A percentile compares a stretch with the other conserved stretches of the same genome.
phyloP scores from a whole-genome alignment of 83 land plant species.

The Larix sibirica region DNA sequence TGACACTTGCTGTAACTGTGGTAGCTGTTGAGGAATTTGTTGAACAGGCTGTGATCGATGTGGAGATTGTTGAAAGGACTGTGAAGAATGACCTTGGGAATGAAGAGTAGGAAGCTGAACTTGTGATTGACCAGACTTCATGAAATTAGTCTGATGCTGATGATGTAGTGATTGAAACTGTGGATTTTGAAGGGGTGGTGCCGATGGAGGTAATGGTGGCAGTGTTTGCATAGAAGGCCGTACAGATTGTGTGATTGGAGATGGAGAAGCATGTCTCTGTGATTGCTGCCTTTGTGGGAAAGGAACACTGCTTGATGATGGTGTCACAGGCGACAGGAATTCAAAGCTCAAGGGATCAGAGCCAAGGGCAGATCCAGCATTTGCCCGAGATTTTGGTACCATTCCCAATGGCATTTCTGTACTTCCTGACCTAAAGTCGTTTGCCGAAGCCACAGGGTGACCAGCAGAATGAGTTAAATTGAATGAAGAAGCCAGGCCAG shows the following conservation, averaged over 20 bases:
- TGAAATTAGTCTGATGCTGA: background rate
- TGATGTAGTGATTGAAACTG: conserved; percentile 10
- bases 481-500: conserved; percentile 2
- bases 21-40: conserved; percentile 17
- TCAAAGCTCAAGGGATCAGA: conserved; percentile 8
- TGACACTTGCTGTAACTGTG: background rate
- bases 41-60: conserved; percentile 7
- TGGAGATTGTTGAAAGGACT: conserved; percentile 9
- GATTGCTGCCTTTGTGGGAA: conserved; percentile 22
- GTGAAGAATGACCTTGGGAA: conserved; percentile 12
- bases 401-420: conserved; percentile 14
- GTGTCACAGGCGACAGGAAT: conserved; percentile 23
- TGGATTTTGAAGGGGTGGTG: conserved; percentile 7
- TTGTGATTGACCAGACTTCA: conserved; percentile 9
- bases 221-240: conserved; percentile 6
- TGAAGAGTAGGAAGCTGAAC: background rate
- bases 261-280: conserved; percentile 9
- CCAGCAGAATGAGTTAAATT: conserved; percentile 10
- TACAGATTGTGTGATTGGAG: conserved; percentile 16
- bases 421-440: background rate
- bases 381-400: conserved; percentile 22
- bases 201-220: background rate
- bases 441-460: conserved; percentile 19
- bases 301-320: conserved; percentile 13
- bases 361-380: conserved; percentile 16